Conservation (phyloP, 495 filamentous ascomycete species). For the Pyronema domesticum region DNA sequence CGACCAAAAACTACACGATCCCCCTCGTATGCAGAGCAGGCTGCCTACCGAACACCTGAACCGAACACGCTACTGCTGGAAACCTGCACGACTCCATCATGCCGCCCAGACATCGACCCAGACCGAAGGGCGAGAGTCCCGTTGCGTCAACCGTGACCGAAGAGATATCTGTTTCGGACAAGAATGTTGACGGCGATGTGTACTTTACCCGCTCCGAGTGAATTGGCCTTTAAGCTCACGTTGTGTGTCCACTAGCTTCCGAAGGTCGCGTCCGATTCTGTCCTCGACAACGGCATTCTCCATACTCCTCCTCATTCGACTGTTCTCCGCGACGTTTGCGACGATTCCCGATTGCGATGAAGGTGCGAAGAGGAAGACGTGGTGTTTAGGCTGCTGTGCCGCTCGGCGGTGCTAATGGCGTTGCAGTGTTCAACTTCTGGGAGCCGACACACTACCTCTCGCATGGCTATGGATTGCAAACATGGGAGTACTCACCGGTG, state of each 20-base stretch:
- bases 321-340: conserved; percentile 59
- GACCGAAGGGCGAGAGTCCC: not conserved
- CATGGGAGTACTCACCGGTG: conserved; percentile 96
- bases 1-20: too few relatives aligned
- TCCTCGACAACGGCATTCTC: conserved; percentile 42
- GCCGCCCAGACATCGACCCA: conserved; percentile 1
- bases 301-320: conserved; percentile 51
- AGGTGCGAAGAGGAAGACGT: conserved; percentile 12
- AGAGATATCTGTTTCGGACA: conserved; percentile 4
- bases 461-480: conserved; percentile 86
- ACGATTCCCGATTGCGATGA: conserved; percentile 99
- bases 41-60: too few relatives aligned
- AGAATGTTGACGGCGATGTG: conserved; percentile 4
- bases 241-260: not conserved
- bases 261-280: conserved; percentile 7
- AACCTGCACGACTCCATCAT: not conserved
- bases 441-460: conserved; percentile 89
- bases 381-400: not conserved
- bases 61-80: too few relatives aligned
- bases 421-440: conserved; percentile 87
- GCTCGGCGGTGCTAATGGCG: not conserved
- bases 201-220: not conserved
- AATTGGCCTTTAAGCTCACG: not conserved
- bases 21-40: too few relatives aligned
- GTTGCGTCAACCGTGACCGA: not conserved